Evolutionary conservation across 495 filamentous ascomycete species (phyloP).

Genomic region (Penicillium longicatenatum): DNA sequence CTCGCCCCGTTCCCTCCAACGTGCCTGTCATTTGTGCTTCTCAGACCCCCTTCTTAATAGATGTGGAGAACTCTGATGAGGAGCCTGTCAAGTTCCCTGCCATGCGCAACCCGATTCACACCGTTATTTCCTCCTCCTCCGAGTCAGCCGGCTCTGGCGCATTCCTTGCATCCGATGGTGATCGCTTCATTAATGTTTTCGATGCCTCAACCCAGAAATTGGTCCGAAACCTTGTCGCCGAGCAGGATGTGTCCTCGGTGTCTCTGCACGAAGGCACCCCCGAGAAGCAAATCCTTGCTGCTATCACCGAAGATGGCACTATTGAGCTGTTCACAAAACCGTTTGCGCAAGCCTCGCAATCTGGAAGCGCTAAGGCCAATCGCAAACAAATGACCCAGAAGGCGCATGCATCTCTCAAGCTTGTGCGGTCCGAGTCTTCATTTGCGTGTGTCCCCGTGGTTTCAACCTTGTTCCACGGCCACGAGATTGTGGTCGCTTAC

Average conservation of each 20-base stretch:
- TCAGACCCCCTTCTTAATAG: slow-evolving; percentile 54
- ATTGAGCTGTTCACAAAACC: slow-evolving; percentile 60
- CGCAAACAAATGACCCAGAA: slow-evolving; percentile 53
- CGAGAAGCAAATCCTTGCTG: slow-evolving; percentile 50
- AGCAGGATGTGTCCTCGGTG: slow-evolving; percentile 49
- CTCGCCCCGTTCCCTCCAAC: slow-evolving; percentile 44
- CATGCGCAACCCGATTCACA: slow-evolving; percentile 56
- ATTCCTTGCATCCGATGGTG: slow-evolving; percentile 53
- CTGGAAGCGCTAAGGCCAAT: slow-evolving; percentile 45
- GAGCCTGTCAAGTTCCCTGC: slow-evolving; percentile 49
- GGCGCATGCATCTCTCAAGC: slow-evolving; percentile 51
- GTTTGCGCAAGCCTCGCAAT: slow-evolving; percentile 42
- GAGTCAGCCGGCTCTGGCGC: slow-evolving; percentile 34
- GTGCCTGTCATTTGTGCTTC: slow-evolving; percentile 57
- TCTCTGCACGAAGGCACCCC: slow-evolving; percentile 31
- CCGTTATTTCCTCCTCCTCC: slow-evolving; percentile 45
- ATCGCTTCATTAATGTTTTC: slow-evolving; percentile 59
- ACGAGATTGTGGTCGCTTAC: slow-evolving; percentile 53
- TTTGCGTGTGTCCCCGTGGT: slow-evolving; percentile 47
- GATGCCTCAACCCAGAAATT: slow-evolving; percentile 45
- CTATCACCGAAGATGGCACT: slow-evolving; percentile 55
- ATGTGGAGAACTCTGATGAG: slow-evolving; percentile 45
- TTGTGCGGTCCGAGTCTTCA: slow-evolving; percentile 50
- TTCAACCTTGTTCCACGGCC: slow-evolving; percentile 49
- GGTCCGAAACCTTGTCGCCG: slow-evolving; percentile 54